phyloP scores from a whole-genome alignment of 1,284 basidiomycete genomes.

The Fomitopsis betulina region DNA sequence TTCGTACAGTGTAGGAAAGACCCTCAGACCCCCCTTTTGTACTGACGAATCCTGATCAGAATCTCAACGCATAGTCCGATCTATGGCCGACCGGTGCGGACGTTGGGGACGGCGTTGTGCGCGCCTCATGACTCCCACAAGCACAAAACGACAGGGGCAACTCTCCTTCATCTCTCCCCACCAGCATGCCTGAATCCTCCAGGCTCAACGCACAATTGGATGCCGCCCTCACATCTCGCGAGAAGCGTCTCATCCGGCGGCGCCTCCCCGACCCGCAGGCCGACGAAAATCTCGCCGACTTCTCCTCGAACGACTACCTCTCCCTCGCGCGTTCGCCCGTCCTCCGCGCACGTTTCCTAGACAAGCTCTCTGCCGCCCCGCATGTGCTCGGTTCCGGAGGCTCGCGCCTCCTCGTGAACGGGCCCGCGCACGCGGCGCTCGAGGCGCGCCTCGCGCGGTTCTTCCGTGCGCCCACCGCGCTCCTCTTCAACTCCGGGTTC shows the following conservation, averaged over 20 bases:
- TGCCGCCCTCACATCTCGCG: constrained; percentile 56
- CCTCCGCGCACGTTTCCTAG: constrained; percentile 57
- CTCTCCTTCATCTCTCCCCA: not conserved
- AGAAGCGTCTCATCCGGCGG: constrained; percentile 57
- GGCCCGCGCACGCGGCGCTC: constrained; percentile 59
- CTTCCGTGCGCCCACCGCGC: constrained; percentile 62
- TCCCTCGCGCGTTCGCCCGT: constrained; percentile 65
- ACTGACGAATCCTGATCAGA: too few species aligned
- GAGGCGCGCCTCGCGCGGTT: constrained; percentile 65
- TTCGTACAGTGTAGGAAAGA: too few species aligned
- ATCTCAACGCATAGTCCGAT: not conserved
- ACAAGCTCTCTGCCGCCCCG: constrained; percentile 44
- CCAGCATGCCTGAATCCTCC: constrained; percentile 14
- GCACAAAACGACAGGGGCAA: not conserved
- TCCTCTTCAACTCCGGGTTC: constrained; percentile 94
- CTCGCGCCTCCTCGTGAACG: constrained; percentile 86
- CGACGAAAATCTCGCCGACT: constrained; percentile 54
- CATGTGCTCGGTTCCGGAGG: constrained; percentile 86
- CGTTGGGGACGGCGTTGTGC: not conserved
- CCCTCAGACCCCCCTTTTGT: too few species aligned
- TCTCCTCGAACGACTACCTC: constrained; percentile 93
- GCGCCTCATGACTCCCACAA: constrained; percentile 2
- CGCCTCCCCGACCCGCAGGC: constrained; percentile 47
- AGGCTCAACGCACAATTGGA: constrained; percentile 34
- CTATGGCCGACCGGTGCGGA: constrained; percentile 4